Percentiles rank a stretch among this genome's conserved stretches.
Conservation (phyloP, 1,139 yeast species). For the Diutina sp. region DNA sequence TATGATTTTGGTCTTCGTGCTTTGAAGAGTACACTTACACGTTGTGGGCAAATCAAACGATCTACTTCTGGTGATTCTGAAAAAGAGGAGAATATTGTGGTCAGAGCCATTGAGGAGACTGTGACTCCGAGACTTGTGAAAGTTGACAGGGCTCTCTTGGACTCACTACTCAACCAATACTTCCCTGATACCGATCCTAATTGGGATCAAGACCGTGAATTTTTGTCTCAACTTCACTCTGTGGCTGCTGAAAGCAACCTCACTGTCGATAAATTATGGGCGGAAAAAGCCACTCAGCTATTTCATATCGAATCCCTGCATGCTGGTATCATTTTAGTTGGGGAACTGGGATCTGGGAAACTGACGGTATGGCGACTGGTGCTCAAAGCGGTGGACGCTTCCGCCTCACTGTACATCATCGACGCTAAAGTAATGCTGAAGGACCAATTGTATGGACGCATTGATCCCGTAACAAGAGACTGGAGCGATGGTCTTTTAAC, state of each 20-base stretch:
- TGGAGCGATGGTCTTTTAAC: conserved; percentile 91
- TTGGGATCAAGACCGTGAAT: conserved; percentile 8
- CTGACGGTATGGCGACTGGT: conserved; percentile 41
- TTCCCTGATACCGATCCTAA: conserved; percentile 11
- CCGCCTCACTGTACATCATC: conserved; percentile 34
- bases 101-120: conserved; percentile 44
- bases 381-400: conserved; percentile 25
- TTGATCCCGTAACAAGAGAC: conserved; percentile 72
- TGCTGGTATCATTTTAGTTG: conserved; percentile 77
- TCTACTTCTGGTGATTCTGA: conserved; percentile 21
- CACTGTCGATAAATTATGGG: conserved; percentile 25
- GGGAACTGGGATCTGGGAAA: conserved; percentile 71
- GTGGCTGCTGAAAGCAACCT: conserved; percentile 12
- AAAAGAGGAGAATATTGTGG: conserved; percentile 16
- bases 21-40: conserved; percentile 48
- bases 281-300: conserved; percentile 49
- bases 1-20: conserved; percentile 89
- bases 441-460: conserved; percentile 51
- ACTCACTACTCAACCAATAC: conserved; percentile 14
- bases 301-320: conserved; percentile 50
- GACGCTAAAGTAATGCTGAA: conserved; percentile 72
- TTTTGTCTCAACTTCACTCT: conserved; percentile 9
- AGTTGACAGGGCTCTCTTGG: conserved; percentile 33
- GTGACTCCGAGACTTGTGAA: conserved; percentile 53
- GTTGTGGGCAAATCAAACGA: conserved; percentile 45